phyloP scores from a whole-genome alignment of 225 moss, liverwort and hornwort species.

The Ulota crispa region DNA sequence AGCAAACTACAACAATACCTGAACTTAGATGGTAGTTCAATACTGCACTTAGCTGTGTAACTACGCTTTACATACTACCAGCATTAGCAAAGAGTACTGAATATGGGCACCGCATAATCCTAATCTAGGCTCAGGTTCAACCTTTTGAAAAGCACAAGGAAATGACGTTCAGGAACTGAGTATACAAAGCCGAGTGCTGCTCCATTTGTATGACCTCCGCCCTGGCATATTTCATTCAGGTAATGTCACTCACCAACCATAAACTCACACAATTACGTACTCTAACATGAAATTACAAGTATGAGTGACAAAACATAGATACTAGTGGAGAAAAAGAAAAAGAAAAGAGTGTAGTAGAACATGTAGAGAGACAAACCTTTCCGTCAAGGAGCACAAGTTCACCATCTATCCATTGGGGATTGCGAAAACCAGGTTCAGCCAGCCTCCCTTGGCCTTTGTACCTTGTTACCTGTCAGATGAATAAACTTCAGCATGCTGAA shows the following conservation, averaged over 20 bases:
- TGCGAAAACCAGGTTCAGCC: conserved; percentile 98
- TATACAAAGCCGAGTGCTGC: conserved; percentile 98
- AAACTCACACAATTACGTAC: neutral
- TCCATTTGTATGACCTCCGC: conserved; percentile 97
- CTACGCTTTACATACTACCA: conserved; percentile 24
- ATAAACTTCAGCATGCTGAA: neutral
- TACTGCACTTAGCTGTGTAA: conserved; percentile 17
- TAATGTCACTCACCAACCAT: conserved; percentile 9
- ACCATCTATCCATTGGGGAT: conserved; percentile 98
- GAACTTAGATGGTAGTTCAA: conserved; percentile 24
- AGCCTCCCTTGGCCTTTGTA: conserved; percentile 99
- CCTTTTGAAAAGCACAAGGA: conserved; percentile 93
- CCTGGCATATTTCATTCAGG: conserved; percentile 41
- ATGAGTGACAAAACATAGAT: neutral
- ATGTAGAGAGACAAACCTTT: conserved; percentile 59
- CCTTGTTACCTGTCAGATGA: conserved; percentile 68
- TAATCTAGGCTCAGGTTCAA: conserved; percentile 69
- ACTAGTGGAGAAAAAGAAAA: neutral
- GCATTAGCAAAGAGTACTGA: conserved; percentile 18
- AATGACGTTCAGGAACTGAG: conserved; percentile 94
- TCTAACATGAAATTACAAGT: neutral
- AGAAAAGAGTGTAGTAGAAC: neutral
- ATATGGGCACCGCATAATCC: conserved; percentile 8
- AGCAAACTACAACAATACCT: conserved; percentile 32
- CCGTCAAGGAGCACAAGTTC: conserved; percentile 97